Base-by-base conservation (phyloP, 202 grass and related monocot genomes). In the Digitaria exilis region DNA sequence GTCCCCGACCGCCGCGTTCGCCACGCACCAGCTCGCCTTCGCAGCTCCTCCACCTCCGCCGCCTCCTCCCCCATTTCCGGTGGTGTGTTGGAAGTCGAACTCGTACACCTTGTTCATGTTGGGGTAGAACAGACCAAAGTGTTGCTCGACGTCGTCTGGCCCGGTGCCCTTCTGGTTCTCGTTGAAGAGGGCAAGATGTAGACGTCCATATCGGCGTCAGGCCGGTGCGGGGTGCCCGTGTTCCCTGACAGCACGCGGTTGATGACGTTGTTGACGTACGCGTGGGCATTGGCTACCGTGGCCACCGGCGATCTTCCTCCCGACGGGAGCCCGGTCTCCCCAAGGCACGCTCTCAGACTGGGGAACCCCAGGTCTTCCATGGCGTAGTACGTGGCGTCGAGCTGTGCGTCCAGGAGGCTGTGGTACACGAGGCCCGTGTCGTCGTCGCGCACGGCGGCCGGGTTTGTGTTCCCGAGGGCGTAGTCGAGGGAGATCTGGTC, bases 121-220 rank as follows among this genome's bases (percentile, higher is more conserved):
- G 0, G 94, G 87, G 80, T 90, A 74, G 89, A 97, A 97, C 16
- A 97, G 18, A 11, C 94, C 94, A 13, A 90, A 97, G 90, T 92
- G 75, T 0, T 58, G 24, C 81, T 94, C 95, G 2, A 64, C 80
- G 46, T 80, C 63, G 46, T 54, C 62, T 0, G 76, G 29, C 0
- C 84, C 54, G 0, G 72, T 61, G 0, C 56, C 26, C 55, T 97
- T 97, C 25, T 69, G 22, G 61, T 97, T 79, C 77, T 97, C 94
- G 45, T 97, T 86, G 94, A 97, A 97, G 0, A 97, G 91, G 15
- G 84, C 65, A 97, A 97, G 64, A 97, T 80, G 77, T 92, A 92
- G 0, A 87, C 81, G 35, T 87, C 86, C n/a, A 91, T 75, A 70
- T 94, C 84, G 2, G 65, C 91, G 24, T 86, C 54, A 0, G 90